Evolutionary conservation across 2,329 filamentous ascomycete species (phyloP).

Genomic region (Ophiostoma angusticollis): DNA sequence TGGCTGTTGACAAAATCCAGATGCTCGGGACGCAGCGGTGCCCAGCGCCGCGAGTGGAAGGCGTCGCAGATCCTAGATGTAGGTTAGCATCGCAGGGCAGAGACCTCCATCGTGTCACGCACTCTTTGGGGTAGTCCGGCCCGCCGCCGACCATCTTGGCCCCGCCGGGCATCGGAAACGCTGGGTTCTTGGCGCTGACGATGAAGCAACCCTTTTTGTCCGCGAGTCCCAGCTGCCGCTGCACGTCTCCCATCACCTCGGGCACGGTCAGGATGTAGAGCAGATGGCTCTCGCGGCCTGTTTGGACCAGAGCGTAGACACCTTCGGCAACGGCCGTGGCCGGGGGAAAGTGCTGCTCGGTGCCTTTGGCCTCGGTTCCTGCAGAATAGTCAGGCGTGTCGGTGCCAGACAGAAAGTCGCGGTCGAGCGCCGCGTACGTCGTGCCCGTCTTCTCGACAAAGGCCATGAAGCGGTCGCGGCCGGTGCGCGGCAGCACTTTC

Average conservation of each 20-base stretch:
- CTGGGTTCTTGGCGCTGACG: conserved; percentile 68
- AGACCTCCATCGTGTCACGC: no score
- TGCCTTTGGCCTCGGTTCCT: not conserved
- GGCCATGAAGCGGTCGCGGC: conserved; percentile 59
- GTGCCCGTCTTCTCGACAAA: conserved; percentile 67
- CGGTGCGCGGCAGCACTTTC: conserved; percentile 62
- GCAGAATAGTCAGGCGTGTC: conserved; percentile 40
- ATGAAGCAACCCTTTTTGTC: conserved; percentile 62
- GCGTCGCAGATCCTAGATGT: conserved; percentile 13
- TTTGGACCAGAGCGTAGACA: conserved; percentile 68
- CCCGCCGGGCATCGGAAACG: conserved; percentile 48
- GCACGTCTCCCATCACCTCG: conserved; percentile 53
- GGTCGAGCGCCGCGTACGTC: conserved; percentile 56
- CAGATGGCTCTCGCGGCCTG: conserved; percentile 59
- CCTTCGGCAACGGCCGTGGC: conserved; percentile 72
- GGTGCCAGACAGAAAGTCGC: conserved; percentile 51
- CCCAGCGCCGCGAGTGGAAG: conserved; percentile 63
- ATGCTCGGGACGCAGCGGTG: conserved; percentile 57
- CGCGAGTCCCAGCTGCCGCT: conserved; percentile 57
- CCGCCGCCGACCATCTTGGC: conserved; percentile 38
- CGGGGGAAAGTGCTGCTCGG: conserved; percentile 46
- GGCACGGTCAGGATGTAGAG: conserved; percentile 71
- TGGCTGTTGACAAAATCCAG: conserved; percentile 65
- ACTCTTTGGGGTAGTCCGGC: conserved; percentile 60
- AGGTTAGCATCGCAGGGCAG: no score